Base-by-base conservation (phyloP, 768 basidiomycete species). In the Peribolospora baueri region DNA sequence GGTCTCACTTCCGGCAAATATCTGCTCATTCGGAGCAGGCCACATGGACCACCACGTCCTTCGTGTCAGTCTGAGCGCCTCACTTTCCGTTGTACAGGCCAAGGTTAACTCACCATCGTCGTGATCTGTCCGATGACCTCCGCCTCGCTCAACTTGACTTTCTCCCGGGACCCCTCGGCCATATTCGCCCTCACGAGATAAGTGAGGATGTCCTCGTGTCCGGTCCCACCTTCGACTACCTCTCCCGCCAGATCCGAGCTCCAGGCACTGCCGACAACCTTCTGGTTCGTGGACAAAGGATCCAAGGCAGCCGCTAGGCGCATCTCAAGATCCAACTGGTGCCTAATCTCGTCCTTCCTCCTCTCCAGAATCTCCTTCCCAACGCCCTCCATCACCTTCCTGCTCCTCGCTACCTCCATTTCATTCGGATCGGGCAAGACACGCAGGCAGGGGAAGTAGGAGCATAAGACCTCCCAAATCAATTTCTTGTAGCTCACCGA, bases 351-450 rank as follows among this genome's bases (percentile, higher is more conserved):
- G 13, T 25, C 45, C 48, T 54, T n/a, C 14, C 38, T 13, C 38
- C 38, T 51, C 51, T 55, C 49, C 25, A 64, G 52, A 51, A 64
- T 60, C 41, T 58, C 58, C 9, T 39, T 7, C 6, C 58, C 52
- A 57, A 61, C 63, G 41, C 37, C 40, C 53, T 59, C 51, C 11
- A 64, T 53, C 43, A 54, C 55, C 8, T 13, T 43, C 42, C 61
- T 58, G 7, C 56, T 57, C 38, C 48, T 25, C 5, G 48, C 9
- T 6, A 56, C 48, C 5, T 41, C 11, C 43, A 50, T 48, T 11
- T 57, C 40, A 3, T 53, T 47, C 37, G 51, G 46, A 38, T 48
- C 52, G 7, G 60, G 60, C 38, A 61, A 46, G 46, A 49, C 51
- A n/a, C 40, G 45, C 38, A 54, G 54, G 9, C 61, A 54, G 46